phyloP scores from a whole-genome alignment of 2,329 filamentous ascomycete species.

The Aureobasidium leucospermi region DNA sequence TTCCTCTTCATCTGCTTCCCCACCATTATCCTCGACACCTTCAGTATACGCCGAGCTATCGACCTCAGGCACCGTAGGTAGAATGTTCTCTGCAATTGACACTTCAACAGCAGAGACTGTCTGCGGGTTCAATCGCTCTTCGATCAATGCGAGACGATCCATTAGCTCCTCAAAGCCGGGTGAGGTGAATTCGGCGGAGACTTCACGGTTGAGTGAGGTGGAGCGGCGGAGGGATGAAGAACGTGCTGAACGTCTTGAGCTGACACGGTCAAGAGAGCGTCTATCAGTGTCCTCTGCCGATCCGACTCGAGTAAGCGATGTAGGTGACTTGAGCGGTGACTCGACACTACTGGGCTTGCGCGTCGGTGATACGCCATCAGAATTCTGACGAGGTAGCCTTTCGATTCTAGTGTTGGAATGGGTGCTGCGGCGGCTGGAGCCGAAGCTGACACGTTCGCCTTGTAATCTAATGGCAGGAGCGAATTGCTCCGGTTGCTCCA shows the following conservation, averaged over 20 bases:
- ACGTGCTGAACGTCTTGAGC: not conserved
- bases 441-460: constrained; percentile 1
- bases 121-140: not conserved
- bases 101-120: not conserved
- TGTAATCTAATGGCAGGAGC: not conserved
- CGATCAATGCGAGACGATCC: not conserved
- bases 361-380: not conserved
- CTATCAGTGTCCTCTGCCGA: not conserved
- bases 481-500: not conserved
- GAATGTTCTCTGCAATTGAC: not conserved
- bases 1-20: not conserved
- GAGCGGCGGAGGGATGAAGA: not conserved
- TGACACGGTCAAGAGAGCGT: not conserved
- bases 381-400: not conserved
- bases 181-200: not conserved
- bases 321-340: not conserved
- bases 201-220: not conserved
- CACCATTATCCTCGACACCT: not conserved
- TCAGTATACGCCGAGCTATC: not conserved
- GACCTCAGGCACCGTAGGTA: not conserved
- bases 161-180: constrained; percentile 10
- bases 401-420: not conserved
- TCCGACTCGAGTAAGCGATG: not conserved
- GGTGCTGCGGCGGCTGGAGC: not conserved
- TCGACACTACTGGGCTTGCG: too few species aligned